Base-by-base conservation (phyloP, 805 yeast genomes). In the Candida railenensis region DNA sequence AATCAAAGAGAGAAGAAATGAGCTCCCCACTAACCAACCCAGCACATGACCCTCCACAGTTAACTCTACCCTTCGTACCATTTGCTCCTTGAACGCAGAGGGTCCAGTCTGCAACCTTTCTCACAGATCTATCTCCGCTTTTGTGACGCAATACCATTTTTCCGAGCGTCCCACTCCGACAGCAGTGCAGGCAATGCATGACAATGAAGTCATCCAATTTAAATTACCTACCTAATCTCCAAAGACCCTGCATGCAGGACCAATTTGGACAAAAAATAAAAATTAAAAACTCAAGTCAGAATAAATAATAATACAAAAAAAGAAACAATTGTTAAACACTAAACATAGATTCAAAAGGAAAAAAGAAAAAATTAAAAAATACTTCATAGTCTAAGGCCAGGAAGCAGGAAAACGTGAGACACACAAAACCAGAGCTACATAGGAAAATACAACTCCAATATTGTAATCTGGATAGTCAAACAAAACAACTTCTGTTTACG, bases 291-390 rank as follows among this genome's bases (percentile, higher is more conserved):
- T n/a, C n/a, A n/a, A 25, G 11, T 7, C 9, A 25, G 11, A 25
- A 25, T 25, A 34, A 36, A 36, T 19, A 36, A 36, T 36, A 16
- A 36, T 36, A 8, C 21, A 36, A 36, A 36, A 36, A 36, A 36
- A 36, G 39, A 36, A 36, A 36, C 39, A 36, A 16, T 20, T 36
- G 39, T 9, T 15, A 36, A 36, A 36, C 21, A 36, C 39, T 36
- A 36, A 36, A 36, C 22, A 18, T 11, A 36, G 19, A 25, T 25
- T 25, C 8, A 36, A 20, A 36, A 36, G 18, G 22, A 36, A 20
- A 36, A 36, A 20, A 14, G 21, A 36, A 36, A 36, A 36, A 16
- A 36, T 12, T 8, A 15, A 12, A 33, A 33, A 33, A 12, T 12
- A 14, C 32, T 28, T 28, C 12, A 28, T 28, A 28, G n/a, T n/a